Conservation (phyloP, 2,329 filamentous ascomycete genomes). For the Drechslera avenae region DNA sequence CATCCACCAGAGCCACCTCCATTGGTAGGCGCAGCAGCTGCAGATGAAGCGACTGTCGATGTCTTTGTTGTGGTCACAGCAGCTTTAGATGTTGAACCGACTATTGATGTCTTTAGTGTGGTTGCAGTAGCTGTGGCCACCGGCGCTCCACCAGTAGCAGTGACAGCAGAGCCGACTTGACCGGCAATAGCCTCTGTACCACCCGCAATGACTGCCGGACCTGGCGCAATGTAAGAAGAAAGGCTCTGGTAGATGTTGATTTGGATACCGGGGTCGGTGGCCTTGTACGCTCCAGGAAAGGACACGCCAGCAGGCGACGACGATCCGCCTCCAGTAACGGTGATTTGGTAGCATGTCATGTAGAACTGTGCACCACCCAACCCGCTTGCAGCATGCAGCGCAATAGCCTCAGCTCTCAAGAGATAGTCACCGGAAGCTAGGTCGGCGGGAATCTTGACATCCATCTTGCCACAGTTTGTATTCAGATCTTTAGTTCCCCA, state of each 20-base stretch:
- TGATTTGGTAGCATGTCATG: conserved; percentile 61
- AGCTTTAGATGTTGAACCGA: conserved; percentile 8
- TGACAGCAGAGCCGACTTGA: conserved; percentile 28
- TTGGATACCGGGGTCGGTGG: conserved; percentile 62
- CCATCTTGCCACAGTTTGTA: conserved; percentile 54
- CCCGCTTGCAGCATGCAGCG: conserved; percentile 58
- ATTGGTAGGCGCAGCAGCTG: conserved; percentile 20
- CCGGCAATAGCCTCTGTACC: conserved; percentile 38
- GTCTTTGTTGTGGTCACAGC: conserved; percentile 19
- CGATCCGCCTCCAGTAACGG: conserved; percentile 61
- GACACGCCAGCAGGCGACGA: conserved; percentile 53
- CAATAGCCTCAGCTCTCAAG: conserved; percentile 63
- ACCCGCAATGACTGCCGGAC: conserved; percentile 50
- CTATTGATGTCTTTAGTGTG: conserved; percentile 15
- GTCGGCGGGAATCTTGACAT: conserved; percentile 58
- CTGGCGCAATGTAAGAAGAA: conserved; percentile 58
- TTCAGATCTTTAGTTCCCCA: conserved; percentile 58
- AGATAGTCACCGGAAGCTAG: conserved; percentile 58
- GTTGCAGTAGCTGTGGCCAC: conserved; percentile 19
- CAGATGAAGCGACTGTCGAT: conserved; percentile 10
- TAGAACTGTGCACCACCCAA: conserved; percentile 54
- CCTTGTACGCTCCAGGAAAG: conserved; percentile 63
- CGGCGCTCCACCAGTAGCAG: conserved; percentile 24
- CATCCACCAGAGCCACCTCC: conserved; percentile 20
- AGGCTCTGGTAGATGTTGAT: conserved; percentile 63